These are phyloP conservation scores for Taphrina betulina DNA, from an alignment of 1,139 yeast species.

Conservation along the genomic window DNA sequence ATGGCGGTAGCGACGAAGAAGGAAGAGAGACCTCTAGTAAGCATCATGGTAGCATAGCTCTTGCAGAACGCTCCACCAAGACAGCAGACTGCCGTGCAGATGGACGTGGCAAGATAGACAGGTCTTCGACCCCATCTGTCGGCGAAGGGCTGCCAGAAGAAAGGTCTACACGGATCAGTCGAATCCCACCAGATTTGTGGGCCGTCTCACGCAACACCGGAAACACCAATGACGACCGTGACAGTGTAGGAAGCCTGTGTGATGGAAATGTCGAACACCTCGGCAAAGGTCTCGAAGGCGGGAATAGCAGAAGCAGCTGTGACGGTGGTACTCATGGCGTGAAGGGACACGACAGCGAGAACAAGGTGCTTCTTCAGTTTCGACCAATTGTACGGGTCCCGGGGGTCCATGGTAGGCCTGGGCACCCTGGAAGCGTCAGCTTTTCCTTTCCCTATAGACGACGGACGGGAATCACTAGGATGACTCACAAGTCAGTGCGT, in stretches of 20 bases:
- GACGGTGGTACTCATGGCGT: constrained; percentile 37
- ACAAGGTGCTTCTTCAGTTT: constrained; percentile 34
- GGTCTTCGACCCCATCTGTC: constrained; percentile 38
- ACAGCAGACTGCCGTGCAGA: constrained; percentile 33
- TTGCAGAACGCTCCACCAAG: constrained; percentile 39
- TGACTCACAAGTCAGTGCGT: too few species aligned
- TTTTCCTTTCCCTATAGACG: too few species aligned
- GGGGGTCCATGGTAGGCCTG: too few species aligned
- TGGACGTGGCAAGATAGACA: constrained; percentile 33
- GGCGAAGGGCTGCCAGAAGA: constrained; percentile 38
- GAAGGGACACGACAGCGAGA: constrained; percentile 36
- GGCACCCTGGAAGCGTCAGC: too few species aligned
- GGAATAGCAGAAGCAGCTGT: constrained; percentile 39
- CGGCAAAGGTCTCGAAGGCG: constrained; percentile 37
- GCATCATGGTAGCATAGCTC: constrained; percentile 37
- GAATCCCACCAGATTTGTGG: too few species aligned
- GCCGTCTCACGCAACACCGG: constrained; percentile 37
- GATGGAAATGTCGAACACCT: constrained; percentile 35
- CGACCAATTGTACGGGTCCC: constrained; percentile 39
- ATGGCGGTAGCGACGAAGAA: constrained; percentile 37
- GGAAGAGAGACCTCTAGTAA: constrained; percentile 31
- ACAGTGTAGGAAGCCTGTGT: constrained; percentile 37
- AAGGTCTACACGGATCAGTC: too few species aligned
- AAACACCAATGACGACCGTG: constrained; percentile 36
- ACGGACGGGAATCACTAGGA: too few species aligned